Evolutionary conservation across 164 flowering plant genomes (phyloP).

Genomic region (Tinospora cordifolia): DNA sequence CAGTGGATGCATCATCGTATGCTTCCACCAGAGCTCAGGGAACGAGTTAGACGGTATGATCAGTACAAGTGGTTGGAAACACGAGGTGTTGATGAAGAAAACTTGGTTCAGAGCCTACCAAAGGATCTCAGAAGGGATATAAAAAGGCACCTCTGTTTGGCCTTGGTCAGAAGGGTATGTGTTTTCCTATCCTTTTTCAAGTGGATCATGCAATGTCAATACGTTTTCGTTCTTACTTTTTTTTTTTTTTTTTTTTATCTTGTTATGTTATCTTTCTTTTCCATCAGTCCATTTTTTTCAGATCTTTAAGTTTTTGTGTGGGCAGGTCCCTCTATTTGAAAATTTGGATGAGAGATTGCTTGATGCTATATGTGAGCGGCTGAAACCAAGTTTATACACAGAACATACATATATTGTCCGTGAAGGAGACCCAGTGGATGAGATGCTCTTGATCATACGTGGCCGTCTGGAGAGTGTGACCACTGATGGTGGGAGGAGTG

Average conservation of each 20-base stretch:
- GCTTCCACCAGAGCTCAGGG: slow-evolving; percentile 90
- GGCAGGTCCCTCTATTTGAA: slow-evolving; percentile 87
- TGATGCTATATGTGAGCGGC: slow-evolving; percentile 94
- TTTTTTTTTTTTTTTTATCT: neutral
- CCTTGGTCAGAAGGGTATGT: slow-evolving; percentile 57
- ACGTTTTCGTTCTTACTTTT: neutral
- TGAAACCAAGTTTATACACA: slow-evolving; percentile 81
- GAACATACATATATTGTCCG: slow-evolving; percentile 69
- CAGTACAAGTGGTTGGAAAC: slow-evolving; percentile 99
- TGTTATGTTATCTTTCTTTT: neutral
- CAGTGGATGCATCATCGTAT: slow-evolving; percentile 99
- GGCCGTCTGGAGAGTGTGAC: slow-evolving; percentile 95
- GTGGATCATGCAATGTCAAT: neutral
- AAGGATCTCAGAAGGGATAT: slow-evolving; percentile 98
- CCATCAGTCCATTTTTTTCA: neutral
- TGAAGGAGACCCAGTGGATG: slow-evolving; percentile 99
- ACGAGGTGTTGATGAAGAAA: slow-evolving; percentile 96
- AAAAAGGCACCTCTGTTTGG: slow-evolving; percentile 93
- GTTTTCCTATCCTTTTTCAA: neutral
- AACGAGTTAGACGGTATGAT: slow-evolving; percentile 93
- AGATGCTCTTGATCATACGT: slow-evolving; percentile 93
- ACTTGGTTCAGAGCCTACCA: slow-evolving; percentile 76
- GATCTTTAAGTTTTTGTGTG: neutral
- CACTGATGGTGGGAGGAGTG: slow-evolving; percentile 93
- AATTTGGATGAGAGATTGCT: slow-evolving; percentile 93